Evolutionary conservation across 306 rosid genomes (phyloP), one percentile per base, ranked within the genome.

Genomic region (Inga oerstediana): DNA sequence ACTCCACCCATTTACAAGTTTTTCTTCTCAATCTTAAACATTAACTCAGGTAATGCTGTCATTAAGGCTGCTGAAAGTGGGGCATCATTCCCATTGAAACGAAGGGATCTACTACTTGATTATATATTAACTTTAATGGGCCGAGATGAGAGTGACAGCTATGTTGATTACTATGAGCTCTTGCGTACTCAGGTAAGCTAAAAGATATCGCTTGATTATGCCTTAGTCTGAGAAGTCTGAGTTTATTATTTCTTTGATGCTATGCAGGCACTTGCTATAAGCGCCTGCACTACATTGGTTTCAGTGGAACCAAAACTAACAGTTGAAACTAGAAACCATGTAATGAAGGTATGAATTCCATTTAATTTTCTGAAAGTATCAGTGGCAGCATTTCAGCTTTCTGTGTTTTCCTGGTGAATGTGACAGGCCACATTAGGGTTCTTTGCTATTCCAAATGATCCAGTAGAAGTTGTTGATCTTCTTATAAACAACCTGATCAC

Each of bases 371-470:
- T 35, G 51, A 79, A 56, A 37, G 51, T 72, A 45, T 16, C 24
- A 49, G 24, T 59, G 19, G 64, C 49, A 61, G 61, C 69, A 10
- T 49, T 84, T 70, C 45, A n/a, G 62, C 24, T 67, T 65, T 84
- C 74, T 80, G 39, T 82, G 76, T 46, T 88, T 82, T 88, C 24
- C 27, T 86, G 83, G 78, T 75, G 79, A 87, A 76, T 90, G 67
- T 84, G 75, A 80, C 99, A 95, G 99, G 99, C 99, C 75, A 95
- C 99, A 35, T 69, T 95, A 82, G 99, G 99, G 84, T 95, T 95
- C 89, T 95, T 95, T 86, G 95, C 99, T 56, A 87, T 93, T 87
- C 96, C 94, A 79, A 95, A 91, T 91, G 99, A 95, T 86, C 97
- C 98, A 16, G 88, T 73, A 81, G 97, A 92, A 82, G 93, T 92